Base-by-base conservation (phyloP, 2,329 filamentous ascomycete species). In the Microcera coccophila region DNA sequence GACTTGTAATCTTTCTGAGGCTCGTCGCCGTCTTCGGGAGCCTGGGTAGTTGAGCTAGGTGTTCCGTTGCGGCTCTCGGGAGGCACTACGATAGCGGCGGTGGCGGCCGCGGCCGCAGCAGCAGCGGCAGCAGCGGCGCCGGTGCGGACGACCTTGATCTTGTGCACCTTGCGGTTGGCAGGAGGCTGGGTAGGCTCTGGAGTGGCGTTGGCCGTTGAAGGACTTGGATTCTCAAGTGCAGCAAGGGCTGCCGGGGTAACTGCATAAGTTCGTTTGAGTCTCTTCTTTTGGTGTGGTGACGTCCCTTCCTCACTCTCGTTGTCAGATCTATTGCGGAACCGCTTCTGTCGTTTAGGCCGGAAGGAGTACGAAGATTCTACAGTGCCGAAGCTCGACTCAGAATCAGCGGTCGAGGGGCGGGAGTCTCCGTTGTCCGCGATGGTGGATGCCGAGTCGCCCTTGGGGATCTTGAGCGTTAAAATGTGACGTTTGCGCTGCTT, bases 1-100 rank as follows among this genome's bases (percentile, higher is more conserved):
- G 73, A 69, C 26, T 74, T 73, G 54, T 81, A 81, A 39, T 79
- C 75, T 64, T 81, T 80, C 36, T 52, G 58, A 15, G 59, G 55
- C 44, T 74, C 69, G 19, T 72, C 69, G 12, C 55, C 62, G 10
- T 66, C 64, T 4, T 61, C 64, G 3, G 39, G 49, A 8, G 44
- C 48, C 15, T 49, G 43, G 12, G 39, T 18, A n/a, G 39, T 14
- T 14, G 51, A 61, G 44, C 53, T 45, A 3, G 61, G 59, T 7
- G 59, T 62, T 11, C 51, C 57, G 38, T 59, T 56, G 41, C 60
- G 56, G 38, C 50, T 50, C 17, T 10, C 11, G 4, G 15, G 21
- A 7, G 22, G 18, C 5, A 14, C 29, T n/a, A n/a, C n/a, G n/a
- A n/a, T n/a, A n/a, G n/a, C n/a, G 9, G 24, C 24, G 24, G 24